Conservation (phyloP, 176 grass and related monocot species). For the Pontederia crassipes region DNA sequence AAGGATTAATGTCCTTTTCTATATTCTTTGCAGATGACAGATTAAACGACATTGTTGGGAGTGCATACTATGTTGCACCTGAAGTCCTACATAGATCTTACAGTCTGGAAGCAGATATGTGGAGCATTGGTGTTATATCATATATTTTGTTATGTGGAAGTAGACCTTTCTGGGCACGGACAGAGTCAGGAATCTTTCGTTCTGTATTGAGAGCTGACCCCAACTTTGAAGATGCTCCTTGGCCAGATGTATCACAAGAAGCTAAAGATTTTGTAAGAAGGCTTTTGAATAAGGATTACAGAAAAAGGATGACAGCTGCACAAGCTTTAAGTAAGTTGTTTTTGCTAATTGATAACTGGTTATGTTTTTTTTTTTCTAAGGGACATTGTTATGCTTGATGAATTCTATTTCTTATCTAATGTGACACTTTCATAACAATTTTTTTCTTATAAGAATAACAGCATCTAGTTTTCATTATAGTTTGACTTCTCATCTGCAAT, state of each 20-base stretch:
- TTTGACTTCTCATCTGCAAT: too few species aligned
- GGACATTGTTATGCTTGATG: not conserved
- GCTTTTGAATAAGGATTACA: slow-evolving; percentile 13
- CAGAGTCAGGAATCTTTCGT: slow-evolving; percentile 13
- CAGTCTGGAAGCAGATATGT: slow-evolving; percentile 13
- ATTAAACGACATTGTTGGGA: slow-evolving; percentile 8
- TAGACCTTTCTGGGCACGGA: slow-evolving; percentile 17
- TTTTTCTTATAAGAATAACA: too few species aligned
- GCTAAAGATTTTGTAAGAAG: slow-evolving; percentile 16
- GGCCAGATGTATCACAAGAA: slow-evolving; percentile 11
- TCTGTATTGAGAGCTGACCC: slow-evolving; percentile 9
- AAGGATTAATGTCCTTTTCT: not conserved
- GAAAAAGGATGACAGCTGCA: slow-evolving; percentile 14
- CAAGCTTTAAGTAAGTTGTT: slow-evolving; percentile 11
- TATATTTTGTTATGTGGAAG: slow-evolving; percentile 15
- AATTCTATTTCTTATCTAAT: too few species aligned
- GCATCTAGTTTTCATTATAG: too few species aligned
- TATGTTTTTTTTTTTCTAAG: not conserved
- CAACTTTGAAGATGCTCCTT: slow-evolving; percentile 6
- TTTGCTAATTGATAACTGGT: not conserved
- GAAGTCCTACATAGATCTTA: slow-evolving; percentile 15
- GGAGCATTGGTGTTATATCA: slow-evolving; percentile 16
- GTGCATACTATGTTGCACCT: slow-evolving; percentile 15
- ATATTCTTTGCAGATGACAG: slow-evolving; percentile 4
- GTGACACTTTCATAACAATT: too few species aligned